Evolutionary conservation across 768 basidiomycete species (phyloP), one percentile per base, ranked within the genome.

Genomic region (Calocybe cyanea): DNA sequence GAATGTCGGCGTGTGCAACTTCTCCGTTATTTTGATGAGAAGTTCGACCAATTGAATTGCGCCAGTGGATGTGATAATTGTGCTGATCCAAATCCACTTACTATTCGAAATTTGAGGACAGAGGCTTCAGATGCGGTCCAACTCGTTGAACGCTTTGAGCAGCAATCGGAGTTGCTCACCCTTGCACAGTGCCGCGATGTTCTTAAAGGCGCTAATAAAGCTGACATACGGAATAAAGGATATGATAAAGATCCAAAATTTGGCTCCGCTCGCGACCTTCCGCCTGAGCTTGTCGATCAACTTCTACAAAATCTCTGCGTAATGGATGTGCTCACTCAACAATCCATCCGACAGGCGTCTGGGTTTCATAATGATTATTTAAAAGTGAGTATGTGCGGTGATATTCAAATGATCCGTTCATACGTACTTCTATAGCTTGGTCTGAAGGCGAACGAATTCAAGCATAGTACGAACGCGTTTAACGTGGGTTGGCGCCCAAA

Each of bases 1-100:
- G 87, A 88, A 53, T 99, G 96, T 57, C 83, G 96, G 11, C 85
- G 96, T 2, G 73, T 78, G 4, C 88, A 91, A 54, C 70, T 97
- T n/a, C 77, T 99, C 14, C 75, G 77, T n/a, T 89, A 90, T 63
- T 98, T 96, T 55, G 82, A 80, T 50, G 90, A 99, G 61, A 68
- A 69, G 7, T 97, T 97, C 64, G 76, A 85, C 49, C 67, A 75
- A 24, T 66, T 60, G 19, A 53, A 79, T 13, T 99, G 96, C 58
- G 63, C 76, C 30, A 68, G 72, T 32, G 72, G 75, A 3, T 99
- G 96, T 63, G 89, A 98, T 62, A 93, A 90, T 51, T 99, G 96
- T 60, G 65, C 75, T 34, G 69, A 76, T 41, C 68, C 69, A 24
- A 67, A 71, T 13, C 69, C 66, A 7, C 55, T 73, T 4, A 58